Conservation (phyloP, 2,329 filamentous ascomycete genomes). For the Colletotrichum phormii region DNA sequence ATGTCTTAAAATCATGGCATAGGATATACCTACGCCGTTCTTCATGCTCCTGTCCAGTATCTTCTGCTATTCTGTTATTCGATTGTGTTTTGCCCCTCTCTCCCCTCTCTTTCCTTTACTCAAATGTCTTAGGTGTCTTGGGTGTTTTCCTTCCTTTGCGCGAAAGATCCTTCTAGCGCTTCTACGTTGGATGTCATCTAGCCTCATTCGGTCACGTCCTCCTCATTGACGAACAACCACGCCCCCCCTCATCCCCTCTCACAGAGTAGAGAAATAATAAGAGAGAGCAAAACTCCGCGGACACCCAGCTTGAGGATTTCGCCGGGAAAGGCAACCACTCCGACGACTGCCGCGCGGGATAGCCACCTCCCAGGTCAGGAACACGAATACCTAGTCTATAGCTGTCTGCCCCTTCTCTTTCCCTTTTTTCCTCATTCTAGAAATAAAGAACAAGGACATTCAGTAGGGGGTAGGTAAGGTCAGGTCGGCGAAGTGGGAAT, state of each 20-base stretch:
- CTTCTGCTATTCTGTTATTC: no score
- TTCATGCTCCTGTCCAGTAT: no score
- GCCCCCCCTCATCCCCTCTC: no score
- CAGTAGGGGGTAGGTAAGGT: background rate
- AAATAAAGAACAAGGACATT: background rate
- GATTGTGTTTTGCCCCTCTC: background rate
- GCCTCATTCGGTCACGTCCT: background rate
- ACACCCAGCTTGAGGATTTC: background rate
- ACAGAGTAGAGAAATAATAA: background rate
- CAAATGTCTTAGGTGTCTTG: background rate
- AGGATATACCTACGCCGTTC: no score
- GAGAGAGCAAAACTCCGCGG: background rate
- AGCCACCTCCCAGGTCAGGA: no score
- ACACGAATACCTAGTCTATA: no score
- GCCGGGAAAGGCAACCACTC: background rate
- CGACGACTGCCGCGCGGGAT: background rate
- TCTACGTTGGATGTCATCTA: background rate
- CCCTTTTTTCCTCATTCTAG: background rate
- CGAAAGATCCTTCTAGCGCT: background rate
- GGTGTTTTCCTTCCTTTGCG: background rate
- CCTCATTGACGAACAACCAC: background rate
- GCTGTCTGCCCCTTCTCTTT: background rate
- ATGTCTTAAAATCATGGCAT: background rate
- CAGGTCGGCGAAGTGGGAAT: background rate
- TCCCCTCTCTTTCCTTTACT: no score